Conservation (phyloP, 371 early-diverging fungal species). For the Mortierella sp. region DNA sequence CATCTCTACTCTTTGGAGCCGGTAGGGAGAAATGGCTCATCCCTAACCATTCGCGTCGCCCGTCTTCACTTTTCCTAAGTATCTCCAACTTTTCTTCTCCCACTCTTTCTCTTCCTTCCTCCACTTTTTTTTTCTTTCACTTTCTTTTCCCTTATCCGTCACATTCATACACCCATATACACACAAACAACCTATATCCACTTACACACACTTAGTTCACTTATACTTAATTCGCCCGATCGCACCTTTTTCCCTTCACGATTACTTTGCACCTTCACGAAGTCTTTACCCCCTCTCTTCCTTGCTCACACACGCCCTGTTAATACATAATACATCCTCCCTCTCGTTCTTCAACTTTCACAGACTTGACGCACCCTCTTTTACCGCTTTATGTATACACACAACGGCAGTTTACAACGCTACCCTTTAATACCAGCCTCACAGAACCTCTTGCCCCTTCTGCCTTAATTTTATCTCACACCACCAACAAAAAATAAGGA, state of each 20-base stretch:
- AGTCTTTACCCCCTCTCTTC: background rate
- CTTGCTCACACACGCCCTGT: background rate
- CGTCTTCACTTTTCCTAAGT: background rate
- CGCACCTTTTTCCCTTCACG: too few relatives aligned
- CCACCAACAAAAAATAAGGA: background rate
- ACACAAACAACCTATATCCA: too few relatives aligned
- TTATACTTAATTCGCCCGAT: too few relatives aligned
- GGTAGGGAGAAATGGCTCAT: background rate
- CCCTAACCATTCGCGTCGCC: background rate
- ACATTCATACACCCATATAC: background rate
- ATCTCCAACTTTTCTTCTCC: background rate
- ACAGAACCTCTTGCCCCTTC: background rate
- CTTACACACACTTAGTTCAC: too few relatives aligned
- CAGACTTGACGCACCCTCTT: background rate
- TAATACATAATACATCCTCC: background rate
- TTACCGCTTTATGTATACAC: background rate
- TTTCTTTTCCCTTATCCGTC: background rate
- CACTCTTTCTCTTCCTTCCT: background rate
- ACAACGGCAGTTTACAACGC: too few relatives aligned
- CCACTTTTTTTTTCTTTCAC: background rate
- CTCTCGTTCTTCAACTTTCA: background rate
- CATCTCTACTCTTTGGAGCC: background rate
- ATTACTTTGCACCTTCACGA: background rate
- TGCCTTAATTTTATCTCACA: background rate
- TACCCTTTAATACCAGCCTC: too few relatives aligned